phyloP scores from a whole-genome alignment of 805 yeast species.

The Candida nitratophila region DNA sequence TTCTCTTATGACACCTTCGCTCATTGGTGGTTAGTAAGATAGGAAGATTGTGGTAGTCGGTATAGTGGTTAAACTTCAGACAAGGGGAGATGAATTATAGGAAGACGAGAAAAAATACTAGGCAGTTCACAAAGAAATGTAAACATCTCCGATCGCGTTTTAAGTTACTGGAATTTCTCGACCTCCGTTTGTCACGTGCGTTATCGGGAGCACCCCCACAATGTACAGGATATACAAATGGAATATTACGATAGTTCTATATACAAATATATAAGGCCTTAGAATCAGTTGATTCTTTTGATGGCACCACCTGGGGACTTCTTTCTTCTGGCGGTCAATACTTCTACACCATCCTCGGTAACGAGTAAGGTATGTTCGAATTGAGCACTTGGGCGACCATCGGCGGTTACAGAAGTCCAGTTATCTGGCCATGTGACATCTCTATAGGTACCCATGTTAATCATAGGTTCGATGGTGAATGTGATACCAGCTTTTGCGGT shows the following conservation, averaged over 20 bases:
- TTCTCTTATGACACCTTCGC: neutral
- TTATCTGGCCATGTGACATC: slow-evolving; percentile 94
- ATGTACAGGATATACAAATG: neutral
- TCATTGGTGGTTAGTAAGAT: neutral
- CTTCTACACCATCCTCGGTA: slow-evolving; percentile 90
- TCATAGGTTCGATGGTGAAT: slow-evolving; percentile 97
- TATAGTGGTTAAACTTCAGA: no score
- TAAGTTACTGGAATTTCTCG: no score
- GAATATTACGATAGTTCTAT: no score
- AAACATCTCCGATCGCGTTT: no score
- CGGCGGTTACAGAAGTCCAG: slow-evolving; percentile 92
- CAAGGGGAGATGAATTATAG: no score
- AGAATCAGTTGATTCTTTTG: neutral
- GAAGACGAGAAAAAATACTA: no score
- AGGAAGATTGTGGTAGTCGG: no score
- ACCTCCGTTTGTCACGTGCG: no score
- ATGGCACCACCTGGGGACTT: slow-evolving; percentile 87
- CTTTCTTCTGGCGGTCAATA: slow-evolving; percentile 74
- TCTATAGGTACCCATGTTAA: slow-evolving; percentile 72
- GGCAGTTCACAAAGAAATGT: no score
- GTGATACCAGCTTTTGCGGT: slow-evolving; percentile 93
- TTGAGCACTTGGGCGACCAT: slow-evolving; percentile 88
- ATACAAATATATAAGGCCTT: neutral
- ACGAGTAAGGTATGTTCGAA: slow-evolving; percentile 91
- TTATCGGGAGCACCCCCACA: no score